A percentile compares a stretch with the other conserved stretches of the same genome.
Conservation (phyloP, 1,139 yeast species). For the Suhomyces taliae region DNA sequence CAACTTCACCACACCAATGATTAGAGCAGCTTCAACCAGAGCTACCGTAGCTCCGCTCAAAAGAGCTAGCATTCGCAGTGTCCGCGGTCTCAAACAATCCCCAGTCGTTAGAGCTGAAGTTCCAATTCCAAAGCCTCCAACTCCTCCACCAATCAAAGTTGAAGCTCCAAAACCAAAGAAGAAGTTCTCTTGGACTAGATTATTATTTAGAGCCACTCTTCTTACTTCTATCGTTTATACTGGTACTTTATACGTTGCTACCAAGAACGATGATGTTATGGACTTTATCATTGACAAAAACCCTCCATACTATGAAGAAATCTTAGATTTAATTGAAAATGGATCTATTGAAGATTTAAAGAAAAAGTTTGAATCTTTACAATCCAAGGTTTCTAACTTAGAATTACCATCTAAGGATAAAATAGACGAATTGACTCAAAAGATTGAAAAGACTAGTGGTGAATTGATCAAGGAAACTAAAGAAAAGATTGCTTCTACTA, state of each 20-base stretch:
- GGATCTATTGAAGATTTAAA: constrained; percentile 38
- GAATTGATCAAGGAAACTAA: constrained; percentile 40
- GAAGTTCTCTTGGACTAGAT: constrained; percentile 32
- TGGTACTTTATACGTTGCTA: constrained; percentile 42
- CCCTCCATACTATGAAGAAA: constrained; percentile 47
- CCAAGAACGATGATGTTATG: constrained; percentile 47
- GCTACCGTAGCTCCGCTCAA: constrained; percentile 4
- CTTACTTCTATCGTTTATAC: constrained; percentile 37
- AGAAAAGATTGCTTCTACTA: constrained; percentile 23
- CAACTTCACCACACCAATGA: constrained; percentile 11
- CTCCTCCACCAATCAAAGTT: constrained; percentile 6
- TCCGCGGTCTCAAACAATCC: constrained; percentile 5
- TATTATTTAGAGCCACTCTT: constrained; percentile 34
- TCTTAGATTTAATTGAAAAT: constrained; percentile 41
- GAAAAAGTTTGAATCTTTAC: constrained; percentile 20
- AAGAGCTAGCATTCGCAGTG: constrained; percentile 4
- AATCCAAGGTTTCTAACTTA: constrained; percentile 22
- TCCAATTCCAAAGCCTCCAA: constrained; percentile 8
- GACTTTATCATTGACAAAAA: constrained; percentile 48
- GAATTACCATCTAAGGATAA: constrained; percentile 35
- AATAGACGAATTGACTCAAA: constrained; percentile 34
- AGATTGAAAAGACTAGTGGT: constrained; percentile 37
- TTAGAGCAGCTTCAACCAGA: constrained; percentile 13
- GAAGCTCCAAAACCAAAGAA: constrained; percentile 11
- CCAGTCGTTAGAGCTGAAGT: constrained; percentile 2